Conservation (phyloP, 768 basidiomycete genomes). For the Tricholoma matsutake region DNA sequence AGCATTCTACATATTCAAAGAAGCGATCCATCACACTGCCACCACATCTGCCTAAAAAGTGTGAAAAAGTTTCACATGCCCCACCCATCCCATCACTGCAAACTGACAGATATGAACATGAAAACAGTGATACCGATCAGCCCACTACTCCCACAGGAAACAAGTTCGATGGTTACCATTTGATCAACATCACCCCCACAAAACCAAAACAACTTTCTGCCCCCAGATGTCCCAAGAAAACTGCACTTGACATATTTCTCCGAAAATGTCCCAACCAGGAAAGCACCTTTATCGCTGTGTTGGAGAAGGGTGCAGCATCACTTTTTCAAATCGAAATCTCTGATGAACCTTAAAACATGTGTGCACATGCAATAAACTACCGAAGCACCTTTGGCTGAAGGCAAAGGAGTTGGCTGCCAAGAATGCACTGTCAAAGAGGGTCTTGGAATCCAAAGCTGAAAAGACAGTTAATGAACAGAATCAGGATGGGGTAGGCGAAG, state of each 20-base stretch:
- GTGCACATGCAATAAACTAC: background rate
- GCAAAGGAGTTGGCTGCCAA: background rate
- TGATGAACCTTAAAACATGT: conserved; percentile 1
- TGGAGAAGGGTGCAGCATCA: background rate
- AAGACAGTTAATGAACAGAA: background rate
- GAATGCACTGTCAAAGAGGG: background rate
- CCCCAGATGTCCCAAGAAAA: background rate
- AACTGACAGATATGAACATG: background rate
- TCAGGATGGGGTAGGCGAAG: too few relatives aligned
- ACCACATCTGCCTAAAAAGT: too few relatives aligned
- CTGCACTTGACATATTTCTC: conserved; percentile 1
- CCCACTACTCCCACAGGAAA: too few relatives aligned
- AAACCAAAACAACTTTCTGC: background rate
- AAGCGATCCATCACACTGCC: too few relatives aligned
- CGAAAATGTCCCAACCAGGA: conserved; percentile 2
- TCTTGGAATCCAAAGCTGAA: background rate
- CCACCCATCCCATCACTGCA: too few relatives aligned
- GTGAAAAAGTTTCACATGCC: too few relatives aligned
- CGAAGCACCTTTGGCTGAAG: conserved; percentile 1
- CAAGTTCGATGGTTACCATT: background rate
- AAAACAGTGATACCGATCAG: too few relatives aligned
- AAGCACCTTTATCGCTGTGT: conserved; percentile 6
- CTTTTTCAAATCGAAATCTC: conserved; percentile 1
- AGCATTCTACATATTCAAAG: too few relatives aligned
- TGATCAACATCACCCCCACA: background rate